These are phyloP conservation scores for Maudiozyma serrabonitensis DNA, from an alignment of 805 yeast genomes.

Conservation along the genomic window DNA sequence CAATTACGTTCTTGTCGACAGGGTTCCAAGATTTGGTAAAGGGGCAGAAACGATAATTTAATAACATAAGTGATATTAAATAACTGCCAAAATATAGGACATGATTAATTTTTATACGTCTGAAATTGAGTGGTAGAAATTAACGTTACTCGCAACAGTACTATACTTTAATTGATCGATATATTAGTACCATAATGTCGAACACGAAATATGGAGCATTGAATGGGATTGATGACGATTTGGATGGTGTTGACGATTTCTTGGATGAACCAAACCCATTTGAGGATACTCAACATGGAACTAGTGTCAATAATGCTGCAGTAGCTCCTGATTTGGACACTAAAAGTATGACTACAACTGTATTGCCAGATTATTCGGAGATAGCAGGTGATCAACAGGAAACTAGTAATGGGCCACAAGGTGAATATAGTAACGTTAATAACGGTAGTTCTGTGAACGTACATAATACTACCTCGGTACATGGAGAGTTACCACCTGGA, in stretches of 20 bases:
- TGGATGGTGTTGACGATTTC: constrained; percentile 24
- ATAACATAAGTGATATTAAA: no score
- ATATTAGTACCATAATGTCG: background rate
- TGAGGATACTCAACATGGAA: constrained; percentile 5
- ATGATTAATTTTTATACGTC: no score
- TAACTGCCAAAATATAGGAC: background rate
- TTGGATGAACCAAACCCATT: constrained; percentile 15
- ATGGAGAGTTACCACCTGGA: constrained; percentile 13
- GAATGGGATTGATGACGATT: constrained; percentile 16
- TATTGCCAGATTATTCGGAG: background rate
- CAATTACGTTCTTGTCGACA: background rate
- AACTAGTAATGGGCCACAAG: background rate
- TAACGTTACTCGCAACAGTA: no score
- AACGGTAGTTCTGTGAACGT: constrained; percentile 4
- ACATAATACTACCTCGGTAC: background rate
- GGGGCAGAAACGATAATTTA: background rate
- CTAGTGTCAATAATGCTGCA: background rate
- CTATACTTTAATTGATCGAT: no score
- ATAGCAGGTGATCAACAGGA: background rate
- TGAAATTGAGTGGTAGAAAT: no score
- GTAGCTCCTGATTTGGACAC: background rate
- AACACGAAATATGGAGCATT: background rate
- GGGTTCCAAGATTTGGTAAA: background rate
- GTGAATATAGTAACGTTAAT: constrained; percentile 3
- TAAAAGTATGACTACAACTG: background rate